phyloP scores from a whole-genome alignment of 2,329 filamentous ascomycete species.

The Ophiobolus disseminans region DNA sequence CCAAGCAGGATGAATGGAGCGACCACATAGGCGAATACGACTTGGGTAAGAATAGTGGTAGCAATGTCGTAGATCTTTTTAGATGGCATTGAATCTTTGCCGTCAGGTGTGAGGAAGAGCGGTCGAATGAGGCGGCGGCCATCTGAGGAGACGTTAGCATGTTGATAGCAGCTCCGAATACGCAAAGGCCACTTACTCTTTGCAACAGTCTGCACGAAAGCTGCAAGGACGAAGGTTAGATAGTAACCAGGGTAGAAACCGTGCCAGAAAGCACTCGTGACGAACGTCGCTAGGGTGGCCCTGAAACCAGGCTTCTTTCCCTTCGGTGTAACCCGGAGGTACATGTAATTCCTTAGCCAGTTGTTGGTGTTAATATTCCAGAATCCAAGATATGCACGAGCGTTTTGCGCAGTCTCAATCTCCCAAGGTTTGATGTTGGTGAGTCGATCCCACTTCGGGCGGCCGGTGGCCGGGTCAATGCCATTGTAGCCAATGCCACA shows the following conservation, averaged over 20 bases:
- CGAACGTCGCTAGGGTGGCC: slow-evolving; percentile 91
- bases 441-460: slow-evolving; percentile 86
- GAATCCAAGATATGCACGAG: slow-evolving; percentile 84
- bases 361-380: slow-evolving; percentile 99
- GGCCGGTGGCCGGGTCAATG: slow-evolving; percentile 81
- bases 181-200: slow-evolving; percentile 73
- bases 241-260: slow-evolving; percentile 98
- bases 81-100: slow-evolving; percentile 59
- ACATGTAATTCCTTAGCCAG: slow-evolving; percentile 96
- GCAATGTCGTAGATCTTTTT: slow-evolving; percentile 89
- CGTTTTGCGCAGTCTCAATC: slow-evolving; percentile 91
- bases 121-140: slow-evolving; percentile 88
- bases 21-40: slow-evolving; percentile 82
- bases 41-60: slow-evolving; percentile 77
- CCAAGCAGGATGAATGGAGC: slow-evolving; percentile 85
- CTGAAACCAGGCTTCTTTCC: slow-evolving; percentile 97
- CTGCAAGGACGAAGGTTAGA: slow-evolving; percentile 84
- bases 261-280: slow-evolving; percentile 95
- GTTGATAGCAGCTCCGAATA: not conserved
- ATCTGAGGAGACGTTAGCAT: slow-evolving; percentile 61
- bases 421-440: slow-evolving; percentile 87
- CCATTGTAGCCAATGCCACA: slow-evolving; percentile 94
- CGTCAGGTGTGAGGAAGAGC: slow-evolving; percentile 85
- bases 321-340: slow-evolving; percentile 90
- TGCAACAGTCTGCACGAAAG: slow-evolving; percentile 88